Base-by-base conservation (phyloP, 495 filamentous ascomycete species). In the Talaromyces adpressus region DNA sequence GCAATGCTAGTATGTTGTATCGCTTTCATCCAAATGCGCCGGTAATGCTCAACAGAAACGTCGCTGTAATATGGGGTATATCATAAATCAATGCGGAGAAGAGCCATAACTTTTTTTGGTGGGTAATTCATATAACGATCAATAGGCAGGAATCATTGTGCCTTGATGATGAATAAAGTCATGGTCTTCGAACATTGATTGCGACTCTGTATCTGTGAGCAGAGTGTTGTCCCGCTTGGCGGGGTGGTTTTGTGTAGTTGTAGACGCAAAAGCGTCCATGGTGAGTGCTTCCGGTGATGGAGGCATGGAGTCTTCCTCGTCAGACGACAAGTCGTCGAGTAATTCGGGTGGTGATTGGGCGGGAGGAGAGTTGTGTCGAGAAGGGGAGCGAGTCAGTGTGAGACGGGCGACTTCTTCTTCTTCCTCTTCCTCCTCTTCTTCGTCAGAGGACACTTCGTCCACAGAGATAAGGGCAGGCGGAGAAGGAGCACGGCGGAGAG, bases 281-380 rank as follows among this genome's bases (percentile, higher is more conserved):
- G 85, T 80, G 4, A 77, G 74, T 67, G 82, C 76, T 61, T 88
- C 89, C 56, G 93, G 93, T 61, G 93, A 96, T n/a, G 89, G 87
- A 34, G 93, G 92, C 82, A 91, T 89, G 30, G 85, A 81, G 61
- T 89, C 87, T 63, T 90, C 87, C 54, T 90, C 87, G 0, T 88
- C 90, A 66, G 84, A 85, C 63, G 84, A 85, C 2, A 72, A 77
- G 65, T 87, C 85, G 68, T 90, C 80, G 32, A 89, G 81, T 66
- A 96, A 85, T 76, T 93, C 92, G 39, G 92, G 91, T 66, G 91
- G 87, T 59, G 86, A 36, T 36, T 36, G 32, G 32, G 32, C 32
- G 32, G 32, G 32, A 36, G 32, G 32, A 36, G 32, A 84, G 14
- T 69, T 86, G 82, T 62, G 45, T n/a, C 87, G 86, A 16, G 90